A percentile compares a stretch with the other conserved stretches of the same genome.
Conservation (phyloP, 306 rosid genomes). For the Quercus variabilis region DNA sequence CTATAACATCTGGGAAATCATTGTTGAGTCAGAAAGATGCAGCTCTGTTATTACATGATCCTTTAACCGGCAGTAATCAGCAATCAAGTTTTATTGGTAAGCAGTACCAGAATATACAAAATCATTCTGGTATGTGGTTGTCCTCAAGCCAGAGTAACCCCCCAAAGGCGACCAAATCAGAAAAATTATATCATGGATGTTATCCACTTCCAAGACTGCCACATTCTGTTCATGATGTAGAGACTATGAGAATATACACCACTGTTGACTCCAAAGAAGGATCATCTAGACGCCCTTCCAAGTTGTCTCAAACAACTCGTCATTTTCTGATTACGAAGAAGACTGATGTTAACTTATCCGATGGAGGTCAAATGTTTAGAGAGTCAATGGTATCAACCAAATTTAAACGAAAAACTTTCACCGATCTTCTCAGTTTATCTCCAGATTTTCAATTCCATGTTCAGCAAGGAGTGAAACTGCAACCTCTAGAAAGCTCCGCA, state of each 20-base stretch:
- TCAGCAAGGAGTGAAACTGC: constrained; percentile 37
- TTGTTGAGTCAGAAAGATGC: constrained; percentile 35
- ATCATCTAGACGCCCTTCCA: constrained; percentile 42
- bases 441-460: constrained; percentile 29
- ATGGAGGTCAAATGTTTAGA: constrained; percentile 33
- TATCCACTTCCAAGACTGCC: constrained; percentile 40
- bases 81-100: constrained; percentile 28
- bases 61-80: constrained; percentile 32
- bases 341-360: constrained; percentile 41
- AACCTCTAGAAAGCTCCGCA: constrained; percentile 39
- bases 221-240: constrained; percentile 36
- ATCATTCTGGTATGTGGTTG: constrained; percentile 21
- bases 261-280: constrained; percentile 47
- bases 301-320: constrained; percentile 48
- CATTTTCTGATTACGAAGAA: constrained; percentile 44
- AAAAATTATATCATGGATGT: constrained; percentile 27
- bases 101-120: constrained; percentile 41
- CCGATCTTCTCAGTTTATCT: constrained; percentile 33
- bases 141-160: constrained; percentile 35
- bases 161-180: constrained; percentile 30
- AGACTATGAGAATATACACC: constrained; percentile 47
- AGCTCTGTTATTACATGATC: constrained; percentile 32
- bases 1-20: constrained; percentile 36
- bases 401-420: constrained; percentile 39
- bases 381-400: constrained; percentile 35